Percentiles rank a stretch among this genome's conserved stretches.
These are phyloP conservation scores for Rutstroemia sydowiana DNA, from an alignment of 2,329 filamentous ascomycete species.

Conservation along the genomic window DNA sequence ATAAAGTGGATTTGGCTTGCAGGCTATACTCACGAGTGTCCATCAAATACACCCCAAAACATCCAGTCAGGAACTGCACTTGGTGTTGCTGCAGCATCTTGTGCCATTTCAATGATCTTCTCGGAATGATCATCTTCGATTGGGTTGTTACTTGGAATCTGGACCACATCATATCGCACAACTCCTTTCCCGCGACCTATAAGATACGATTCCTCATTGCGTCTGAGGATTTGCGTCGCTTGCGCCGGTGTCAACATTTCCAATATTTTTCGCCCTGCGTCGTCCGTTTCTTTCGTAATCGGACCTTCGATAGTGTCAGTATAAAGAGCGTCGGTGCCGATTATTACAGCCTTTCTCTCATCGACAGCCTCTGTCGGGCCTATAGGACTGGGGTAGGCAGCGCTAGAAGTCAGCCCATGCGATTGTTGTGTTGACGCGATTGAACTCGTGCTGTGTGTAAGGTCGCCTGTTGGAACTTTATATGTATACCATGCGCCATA, in stretches of 20 bases:
- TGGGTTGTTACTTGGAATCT: slow-evolving; percentile 91
- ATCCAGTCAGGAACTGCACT: slow-evolving; percentile 80
- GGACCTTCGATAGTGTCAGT: slow-evolving; percentile 81
- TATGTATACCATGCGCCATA: slow-evolving; percentile 74
- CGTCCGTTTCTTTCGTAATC: slow-evolving; percentile 80
- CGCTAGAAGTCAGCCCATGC: slow-evolving; percentile 18
- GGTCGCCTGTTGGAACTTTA: slow-evolving; percentile 33
- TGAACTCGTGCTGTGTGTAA: slow-evolving; percentile 2
- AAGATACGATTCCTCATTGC: slow-evolving; percentile 84
- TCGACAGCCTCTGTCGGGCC: slow-evolving; percentile 22
- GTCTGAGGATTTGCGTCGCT: slow-evolving; percentile 79
- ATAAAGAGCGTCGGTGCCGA: slow-evolving; percentile 85
- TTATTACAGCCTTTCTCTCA: slow-evolving; percentile 65
- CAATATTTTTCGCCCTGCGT: slow-evolving; percentile 75
- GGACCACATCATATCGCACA: slow-evolving; percentile 87
- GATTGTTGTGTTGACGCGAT: slow-evolving; percentile 25
- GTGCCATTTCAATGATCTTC: slow-evolving; percentile 89
- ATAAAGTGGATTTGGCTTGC: neutral
- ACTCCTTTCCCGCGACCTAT: slow-evolving; percentile 87
- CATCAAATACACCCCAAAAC: slow-evolving; percentile 99
- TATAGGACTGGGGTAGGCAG: slow-evolving; percentile 17
- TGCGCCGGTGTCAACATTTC: slow-evolving; percentile 97
- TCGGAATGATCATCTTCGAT: slow-evolving; percentile 98
- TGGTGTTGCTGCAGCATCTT: slow-evolving; percentile 41
- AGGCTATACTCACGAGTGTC: slow-evolving; percentile 63